Conservation (phyloP, 495 filamentous ascomycete species). For the Penicillium pulvis region DNA sequence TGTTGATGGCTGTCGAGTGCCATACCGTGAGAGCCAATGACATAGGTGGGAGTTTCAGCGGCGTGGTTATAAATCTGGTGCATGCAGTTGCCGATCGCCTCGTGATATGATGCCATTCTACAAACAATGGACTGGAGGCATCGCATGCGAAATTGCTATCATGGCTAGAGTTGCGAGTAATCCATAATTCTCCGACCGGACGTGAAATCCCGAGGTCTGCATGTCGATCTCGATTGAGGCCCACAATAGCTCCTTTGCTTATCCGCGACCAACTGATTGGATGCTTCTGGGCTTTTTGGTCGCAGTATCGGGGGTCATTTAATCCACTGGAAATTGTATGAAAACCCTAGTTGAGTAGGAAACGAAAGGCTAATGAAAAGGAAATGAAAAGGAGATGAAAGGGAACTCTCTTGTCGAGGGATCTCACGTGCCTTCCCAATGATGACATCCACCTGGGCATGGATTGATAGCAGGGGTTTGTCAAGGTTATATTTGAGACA, state of each 20-base stretch:
- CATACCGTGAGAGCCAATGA: not conserved
- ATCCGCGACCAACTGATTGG: not conserved
- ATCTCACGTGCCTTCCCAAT: too few relatives aligned
- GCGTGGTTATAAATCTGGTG: not conserved
- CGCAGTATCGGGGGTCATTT: not conserved
- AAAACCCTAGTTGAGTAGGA: not conserved
- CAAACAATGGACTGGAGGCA: not conserved
- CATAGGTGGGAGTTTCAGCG: not conserved
- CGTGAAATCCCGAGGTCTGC: not conserved
- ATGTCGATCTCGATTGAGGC: not conserved
- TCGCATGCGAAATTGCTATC: not conserved
- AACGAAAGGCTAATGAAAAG: too few relatives aligned
- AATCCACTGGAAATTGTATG: not conserved
- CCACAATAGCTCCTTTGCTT: slow-evolving; percentile 5
- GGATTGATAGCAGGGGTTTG: too few relatives aligned
- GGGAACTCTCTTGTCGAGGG: too few relatives aligned
- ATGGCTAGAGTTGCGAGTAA: not conserved
- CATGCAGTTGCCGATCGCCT: not conserved
- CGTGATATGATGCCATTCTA: not conserved
- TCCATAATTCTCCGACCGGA: not conserved
- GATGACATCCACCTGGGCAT: too few relatives aligned
- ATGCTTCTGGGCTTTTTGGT: not conserved
- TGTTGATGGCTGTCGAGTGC: not conserved
- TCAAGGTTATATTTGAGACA: too few relatives aligned
- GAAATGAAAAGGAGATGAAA: too few relatives aligned